Evolutionary conservation across 176 grass and related monocot genomes (phyloP).

Genomic region (Paspalum vaginatum): DNA sequence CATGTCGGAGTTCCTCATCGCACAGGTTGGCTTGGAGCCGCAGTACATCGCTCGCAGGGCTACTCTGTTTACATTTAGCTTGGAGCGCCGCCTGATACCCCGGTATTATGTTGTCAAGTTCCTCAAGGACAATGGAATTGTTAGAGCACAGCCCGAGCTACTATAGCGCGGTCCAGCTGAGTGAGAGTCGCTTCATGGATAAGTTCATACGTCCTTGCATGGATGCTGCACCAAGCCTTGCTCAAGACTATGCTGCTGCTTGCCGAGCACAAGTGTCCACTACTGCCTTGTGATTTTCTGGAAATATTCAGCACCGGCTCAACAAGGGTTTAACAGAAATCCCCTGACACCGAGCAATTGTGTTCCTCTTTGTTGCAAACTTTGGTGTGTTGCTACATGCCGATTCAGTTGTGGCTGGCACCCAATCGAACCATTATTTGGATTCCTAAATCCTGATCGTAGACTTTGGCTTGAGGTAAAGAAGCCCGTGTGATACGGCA

Average conservation of each 20-base stretch:
- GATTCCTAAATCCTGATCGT: too few relatives aligned
- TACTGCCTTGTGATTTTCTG: conserved; percentile 20
- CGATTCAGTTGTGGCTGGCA: too few relatives aligned
- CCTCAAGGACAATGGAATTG: conserved; percentile 48
- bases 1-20: conserved; percentile 39
- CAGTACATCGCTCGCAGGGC: conserved; percentile 38
- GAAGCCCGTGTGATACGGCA: too few relatives aligned
- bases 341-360: too few relatives aligned
- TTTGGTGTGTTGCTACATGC: too few relatives aligned
- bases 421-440: too few relatives aligned
- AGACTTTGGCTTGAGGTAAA: too few relatives aligned
- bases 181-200: conserved; percentile 41
- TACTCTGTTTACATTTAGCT: conserved; percentile 39
- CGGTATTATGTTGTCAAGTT: conserved; percentile 42
- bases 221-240: conserved; percentile 25
- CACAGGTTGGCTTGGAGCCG: conserved; percentile 30
- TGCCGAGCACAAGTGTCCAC: conserved; percentile 10
- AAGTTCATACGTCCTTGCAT: conserved; percentile 47
- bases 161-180: conserved; percentile 4
- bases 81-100: conserved; percentile 50
- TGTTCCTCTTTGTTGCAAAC: too few relatives aligned
- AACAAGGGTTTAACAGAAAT: not conserved
- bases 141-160: not conserved
- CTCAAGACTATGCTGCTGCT: conserved; percentile 38
- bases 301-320: not conserved